Conservation (phyloP, 2,329 filamentous ascomycete species). For the Fusarium sp. region DNA sequence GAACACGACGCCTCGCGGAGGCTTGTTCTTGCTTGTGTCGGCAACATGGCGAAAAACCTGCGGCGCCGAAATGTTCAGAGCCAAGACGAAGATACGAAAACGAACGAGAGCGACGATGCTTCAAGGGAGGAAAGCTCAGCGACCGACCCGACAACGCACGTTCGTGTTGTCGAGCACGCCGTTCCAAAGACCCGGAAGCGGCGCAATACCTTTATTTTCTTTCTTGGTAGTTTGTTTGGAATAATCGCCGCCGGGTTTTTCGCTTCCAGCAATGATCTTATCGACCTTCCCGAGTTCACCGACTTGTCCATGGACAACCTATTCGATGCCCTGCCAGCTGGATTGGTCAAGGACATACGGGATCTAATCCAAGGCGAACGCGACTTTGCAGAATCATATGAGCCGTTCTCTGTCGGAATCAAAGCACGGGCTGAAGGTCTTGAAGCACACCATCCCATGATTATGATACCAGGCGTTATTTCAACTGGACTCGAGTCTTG, state of each 20-base stretch:
- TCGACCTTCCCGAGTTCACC: conserved; percentile 75
- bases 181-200: conserved; percentile 70
- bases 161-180: conserved; percentile 56
- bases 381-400: conserved; percentile 84
- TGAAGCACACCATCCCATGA: conserved; percentile 82
- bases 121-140: conserved; percentile 43
- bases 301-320: conserved; percentile 86
- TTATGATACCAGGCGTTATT: conserved; percentile 98
- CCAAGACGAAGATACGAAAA: conserved; percentile 29
- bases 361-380: conserved; percentile 89
- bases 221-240: conserved; percentile 88
- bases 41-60: conserved; percentile 47
- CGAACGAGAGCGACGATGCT: conserved; percentile 33
- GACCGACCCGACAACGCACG: conserved; percentile 43
- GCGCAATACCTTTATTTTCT: conserved; percentile 83
- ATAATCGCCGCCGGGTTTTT: conserved; percentile 90
- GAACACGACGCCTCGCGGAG: conserved; percentile 32
- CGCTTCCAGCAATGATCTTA: conserved; percentile 87
- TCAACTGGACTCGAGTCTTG: conserved; percentile 97
- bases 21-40: conserved; percentile 12
- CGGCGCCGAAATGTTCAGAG: conserved; percentile 45
- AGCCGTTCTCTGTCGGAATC: conserved; percentile 90
- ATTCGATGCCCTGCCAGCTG: conserved; percentile 86
- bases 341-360: conserved; percentile 84
- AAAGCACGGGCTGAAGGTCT: conserved; percentile 85